Percentiles rank a stretch among this genome's conserved stretches.
These are phyloP conservation scores for Heliosperma pusillum DNA, from an alignment of 148 eudicot genomes.

Conservation along the genomic window DNA sequence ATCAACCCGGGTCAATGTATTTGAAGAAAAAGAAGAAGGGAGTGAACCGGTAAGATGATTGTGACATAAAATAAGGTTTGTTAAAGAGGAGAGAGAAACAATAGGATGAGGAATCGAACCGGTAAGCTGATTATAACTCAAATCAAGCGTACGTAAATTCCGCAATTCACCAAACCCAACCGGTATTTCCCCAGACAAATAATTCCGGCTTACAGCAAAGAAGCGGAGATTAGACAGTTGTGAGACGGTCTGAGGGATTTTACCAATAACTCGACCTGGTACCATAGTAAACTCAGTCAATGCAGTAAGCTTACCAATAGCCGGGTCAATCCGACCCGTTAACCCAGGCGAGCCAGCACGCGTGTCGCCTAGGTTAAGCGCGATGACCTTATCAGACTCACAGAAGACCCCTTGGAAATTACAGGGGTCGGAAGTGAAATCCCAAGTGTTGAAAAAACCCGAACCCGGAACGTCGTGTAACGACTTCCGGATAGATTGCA, in stretches of 20 bases:
- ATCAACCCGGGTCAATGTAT: conserved; percentile 59
- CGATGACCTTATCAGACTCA: conserved; percentile 47
- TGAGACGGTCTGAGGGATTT: conserved; percentile 47
- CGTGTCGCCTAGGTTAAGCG: conserved; percentile 80
- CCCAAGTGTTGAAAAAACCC: conserved; percentile 66
- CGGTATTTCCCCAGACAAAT: conserved; percentile 63
- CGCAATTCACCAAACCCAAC: conserved; percentile 40
- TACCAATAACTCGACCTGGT: conserved; percentile 67
- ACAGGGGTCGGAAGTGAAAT: conserved; percentile 88
- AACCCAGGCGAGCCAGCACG: conserved; percentile 76
- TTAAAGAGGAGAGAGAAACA: conserved; percentile 44
- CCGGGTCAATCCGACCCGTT: conserved; percentile 63
- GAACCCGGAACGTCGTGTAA: conserved; percentile 63
- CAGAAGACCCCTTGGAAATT: conserved; percentile 74
- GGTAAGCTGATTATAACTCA: conserved; percentile 71
- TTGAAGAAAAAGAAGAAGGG: conserved; percentile 42
- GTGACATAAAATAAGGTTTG: conserved; percentile 57
- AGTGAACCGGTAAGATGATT: conserved; percentile 57
- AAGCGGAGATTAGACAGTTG: conserved; percentile 51
- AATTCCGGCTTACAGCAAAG: conserved; percentile 62
- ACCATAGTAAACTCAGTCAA: conserved; percentile 66
- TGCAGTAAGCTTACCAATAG: conserved; percentile 58
- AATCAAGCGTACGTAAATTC: conserved; percentile 51
- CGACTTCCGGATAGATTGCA: conserved; percentile 60
- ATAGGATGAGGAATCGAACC: conserved; percentile 58